phyloP scores from a whole-genome alignment of 1,284 basidiomycete genomes.

The Cryptococcus hybrid region DNA sequence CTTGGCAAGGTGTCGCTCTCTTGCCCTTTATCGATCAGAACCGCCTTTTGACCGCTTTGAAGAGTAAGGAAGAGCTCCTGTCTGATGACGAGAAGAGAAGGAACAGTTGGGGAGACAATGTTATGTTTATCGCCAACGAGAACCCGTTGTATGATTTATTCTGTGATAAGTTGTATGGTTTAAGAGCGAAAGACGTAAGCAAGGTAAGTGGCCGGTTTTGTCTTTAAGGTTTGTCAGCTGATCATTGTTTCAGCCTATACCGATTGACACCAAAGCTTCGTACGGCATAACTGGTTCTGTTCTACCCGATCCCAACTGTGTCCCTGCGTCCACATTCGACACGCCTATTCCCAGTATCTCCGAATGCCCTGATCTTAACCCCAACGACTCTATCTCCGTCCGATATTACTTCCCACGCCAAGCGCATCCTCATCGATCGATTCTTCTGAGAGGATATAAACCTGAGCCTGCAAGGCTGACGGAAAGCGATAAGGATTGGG shows the following conservation, averaged over 20 bases:
- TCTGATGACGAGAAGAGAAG: constrained; percentile 77
- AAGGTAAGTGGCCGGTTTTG: constrained; percentile 59
- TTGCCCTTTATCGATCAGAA: constrained; percentile 93
- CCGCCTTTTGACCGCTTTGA: constrained; percentile 80
- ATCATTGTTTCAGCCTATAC: constrained; percentile 41
- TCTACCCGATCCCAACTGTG: constrained; percentile 78
- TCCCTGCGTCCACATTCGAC: constrained; percentile 88
- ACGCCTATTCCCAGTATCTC: constrained; percentile 60
- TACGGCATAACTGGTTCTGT: constrained; percentile 78
- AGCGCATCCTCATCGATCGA: constrained; percentile 76
- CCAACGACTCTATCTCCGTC: constrained; percentile 83
- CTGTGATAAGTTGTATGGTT: constrained; percentile 77
- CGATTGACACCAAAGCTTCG: constrained; percentile 67
- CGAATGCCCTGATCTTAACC: constrained; percentile 68
- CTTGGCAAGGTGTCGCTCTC: constrained; percentile 97
- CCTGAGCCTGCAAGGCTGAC: constrained; percentile 64
- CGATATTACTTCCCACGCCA: constrained; percentile 89
- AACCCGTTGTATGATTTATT: constrained; percentile 83
- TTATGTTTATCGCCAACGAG: constrained; percentile 81
- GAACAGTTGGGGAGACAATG: constrained; percentile 82
- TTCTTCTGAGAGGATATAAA: constrained; percentile 73
- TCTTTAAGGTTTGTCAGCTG: background rate
- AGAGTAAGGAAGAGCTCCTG: constrained; percentile 66
- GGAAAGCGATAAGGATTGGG: constrained; percentile 69
- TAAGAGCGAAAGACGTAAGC: constrained; percentile 63